Conservation (phyloP, 371 early-diverging fungal species). For the Mortierella sp. region DNA sequence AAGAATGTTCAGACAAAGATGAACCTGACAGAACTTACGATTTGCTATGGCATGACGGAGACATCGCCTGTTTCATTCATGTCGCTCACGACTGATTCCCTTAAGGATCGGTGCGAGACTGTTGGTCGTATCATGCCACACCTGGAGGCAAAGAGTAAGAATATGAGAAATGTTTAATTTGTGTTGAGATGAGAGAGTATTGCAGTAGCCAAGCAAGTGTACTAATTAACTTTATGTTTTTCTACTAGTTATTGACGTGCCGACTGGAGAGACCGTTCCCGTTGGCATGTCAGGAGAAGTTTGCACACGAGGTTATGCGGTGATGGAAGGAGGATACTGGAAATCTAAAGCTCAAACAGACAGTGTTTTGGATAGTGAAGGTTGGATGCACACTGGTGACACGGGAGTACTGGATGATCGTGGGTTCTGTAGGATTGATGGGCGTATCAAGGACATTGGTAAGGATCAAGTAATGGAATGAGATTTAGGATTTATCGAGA, state of each 20-base stretch:
- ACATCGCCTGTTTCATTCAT: constrained; percentile 64
- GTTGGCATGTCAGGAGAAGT: constrained; percentile 62
- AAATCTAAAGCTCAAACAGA: constrained; percentile 62
- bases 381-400: constrained; percentile 74
- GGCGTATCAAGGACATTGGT: constrained; percentile 66
- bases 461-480: background rate
- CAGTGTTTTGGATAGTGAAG: constrained; percentile 58
- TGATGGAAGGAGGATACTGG: constrained; percentile 65
- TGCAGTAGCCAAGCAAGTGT: background rate
- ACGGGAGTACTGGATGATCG: constrained; percentile 59
- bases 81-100: constrained; percentile 54
- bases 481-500: background rate
- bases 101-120: constrained; percentile 58
- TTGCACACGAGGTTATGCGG: constrained; percentile 65
- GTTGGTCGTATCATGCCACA: constrained; percentile 58
- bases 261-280: constrained; percentile 44
- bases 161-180: background rate
- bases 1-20: constrained; percentile 57
- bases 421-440: constrained; percentile 67
- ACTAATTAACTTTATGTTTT: background rate
- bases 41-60: constrained; percentile 62
- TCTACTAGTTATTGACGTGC: constrained; percentile 43
- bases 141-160: constrained; percentile 53
- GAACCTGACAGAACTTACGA: constrained; percentile 57
- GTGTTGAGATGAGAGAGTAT: background rate